A percentile compares a stretch with the other conserved stretches of the same genome.
Conservation (phyloP, 495 filamentous ascomycete genomes). For the Aspergillus conjunctus region DNA sequence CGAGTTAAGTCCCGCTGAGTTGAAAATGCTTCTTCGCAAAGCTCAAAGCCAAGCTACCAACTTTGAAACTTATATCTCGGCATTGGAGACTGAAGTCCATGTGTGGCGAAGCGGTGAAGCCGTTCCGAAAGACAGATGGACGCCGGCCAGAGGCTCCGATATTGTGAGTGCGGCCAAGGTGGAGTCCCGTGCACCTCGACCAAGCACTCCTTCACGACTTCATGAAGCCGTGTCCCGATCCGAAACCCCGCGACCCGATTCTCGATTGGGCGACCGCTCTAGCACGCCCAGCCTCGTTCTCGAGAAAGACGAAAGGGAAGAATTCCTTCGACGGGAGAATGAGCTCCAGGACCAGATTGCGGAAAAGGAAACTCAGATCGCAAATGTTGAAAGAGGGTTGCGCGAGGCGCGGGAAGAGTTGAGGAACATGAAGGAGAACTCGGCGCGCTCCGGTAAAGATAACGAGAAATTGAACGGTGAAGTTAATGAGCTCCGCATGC, state of each 20-base stretch:
- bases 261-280: conserved; percentile 81
- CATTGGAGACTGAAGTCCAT: conserved; percentile 82
- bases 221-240: conserved; percentile 49
- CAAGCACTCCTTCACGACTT: conserved; percentile 82
- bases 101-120: conserved; percentile 84
- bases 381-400: conserved; percentile 73
- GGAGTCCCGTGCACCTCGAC: conserved; percentile 62
- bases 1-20: conserved; percentile 89
- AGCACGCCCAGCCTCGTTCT: conserved; percentile 83
- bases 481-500: conserved; percentile 91
- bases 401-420: conserved; percentile 84
- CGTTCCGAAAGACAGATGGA: conserved; percentile 86
- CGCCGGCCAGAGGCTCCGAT: conserved; percentile 62
- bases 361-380: conserved; percentile 84
- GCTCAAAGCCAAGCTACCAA: conserved; percentile 86
- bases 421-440: conserved; percentile 75
- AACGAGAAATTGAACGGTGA: conserved; percentile 84
- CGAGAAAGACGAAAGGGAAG: conserved; percentile 95
- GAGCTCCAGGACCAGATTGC: conserved; percentile 95
- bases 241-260: conserved; percentile 75
- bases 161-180: conserved; percentile 55
- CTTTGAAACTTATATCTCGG: conserved; percentile 81
- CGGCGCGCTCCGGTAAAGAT: conserved; percentile 75
- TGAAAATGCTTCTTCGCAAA: conserved; percentile 89
- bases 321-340: conserved; percentile 93